Evolutionary conservation across 768 basidiomycete species (phyloP).

Genomic region (Kwoniella mangroviensis): DNA sequence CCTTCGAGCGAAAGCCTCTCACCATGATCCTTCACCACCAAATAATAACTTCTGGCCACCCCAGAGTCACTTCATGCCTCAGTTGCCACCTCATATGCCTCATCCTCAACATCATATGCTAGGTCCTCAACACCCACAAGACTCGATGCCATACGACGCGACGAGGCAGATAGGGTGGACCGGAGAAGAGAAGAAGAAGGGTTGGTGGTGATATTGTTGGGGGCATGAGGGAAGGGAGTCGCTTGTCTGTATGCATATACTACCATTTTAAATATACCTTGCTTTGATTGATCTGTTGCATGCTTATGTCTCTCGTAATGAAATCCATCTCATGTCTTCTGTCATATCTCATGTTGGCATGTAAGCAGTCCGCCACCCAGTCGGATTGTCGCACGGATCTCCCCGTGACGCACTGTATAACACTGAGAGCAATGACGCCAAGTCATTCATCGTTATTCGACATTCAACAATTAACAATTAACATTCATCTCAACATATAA

Average conservation of each 20-base stretch:
- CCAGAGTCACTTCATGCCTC: slow-evolving; percentile 26
- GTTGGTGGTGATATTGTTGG: slow-evolving; percentile 29
- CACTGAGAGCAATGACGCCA: slow-evolving; percentile 2
- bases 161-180: slow-evolving; percentile 34
- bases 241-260: slow-evolving; percentile 30
- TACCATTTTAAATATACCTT: background rate
- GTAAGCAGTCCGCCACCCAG: too few relatives aligned
- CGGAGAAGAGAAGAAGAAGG: slow-evolving; percentile 31
- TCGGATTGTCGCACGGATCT: slow-evolving; percentile 14
- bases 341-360: too few relatives aligned
- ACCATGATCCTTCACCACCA: slow-evolving; percentile 11
- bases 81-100: slow-evolving; percentile 26
- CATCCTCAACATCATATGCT: slow-evolving; percentile 23
- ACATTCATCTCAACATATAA: background rate
- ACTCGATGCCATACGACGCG: background rate
- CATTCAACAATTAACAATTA: background rate
- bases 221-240: too few relatives aligned
- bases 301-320: background rate
- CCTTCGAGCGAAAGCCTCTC: slow-evolving; percentile 37
- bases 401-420: background rate
- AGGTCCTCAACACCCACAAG: background rate
- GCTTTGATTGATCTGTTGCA: slow-evolving; percentile 4
- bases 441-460: slow-evolving; percentile 1
- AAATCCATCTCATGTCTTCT: too few relatives aligned
- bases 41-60: slow-evolving; percentile 20